Conservation (phyloP, 148 eudicot species). For the Vaccinium macrocarpon region DNA sequence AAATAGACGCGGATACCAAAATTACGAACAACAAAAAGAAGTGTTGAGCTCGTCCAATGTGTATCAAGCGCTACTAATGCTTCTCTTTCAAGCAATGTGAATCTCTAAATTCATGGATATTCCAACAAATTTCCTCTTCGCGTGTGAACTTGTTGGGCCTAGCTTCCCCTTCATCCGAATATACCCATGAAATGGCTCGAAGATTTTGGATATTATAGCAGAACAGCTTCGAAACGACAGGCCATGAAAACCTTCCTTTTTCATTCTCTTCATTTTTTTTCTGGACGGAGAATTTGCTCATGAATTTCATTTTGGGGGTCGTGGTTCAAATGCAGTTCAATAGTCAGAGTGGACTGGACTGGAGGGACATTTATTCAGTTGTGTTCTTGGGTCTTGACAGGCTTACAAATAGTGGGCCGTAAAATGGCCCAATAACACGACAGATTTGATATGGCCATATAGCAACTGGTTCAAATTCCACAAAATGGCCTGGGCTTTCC, state of each 20-base stretch:
- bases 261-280: neutral
- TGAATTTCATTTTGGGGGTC: neutral
- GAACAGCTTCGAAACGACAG: no score
- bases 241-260: neutral
- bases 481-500: neutral
- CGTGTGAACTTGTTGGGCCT: neutral
- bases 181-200: neutral
- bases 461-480: neutral
- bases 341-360: neutral
- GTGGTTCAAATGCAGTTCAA: neutral
- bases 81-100: neutral
- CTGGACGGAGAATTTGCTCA: neutral
- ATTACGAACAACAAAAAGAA: no score
- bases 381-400: neutral
- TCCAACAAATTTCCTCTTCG: neutral
- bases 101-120: neutral
- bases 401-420: neutral
- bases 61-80: neutral
- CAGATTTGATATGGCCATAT: neutral
- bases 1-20: no score
- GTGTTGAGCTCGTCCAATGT: neutral
- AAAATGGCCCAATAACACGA: neutral
- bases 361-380: neutral
- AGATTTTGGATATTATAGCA: no score
- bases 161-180: neutral